Evolutionary conservation across 2,329 filamentous ascomycete genomes (phyloP), one percentile per base, ranked within the genome.

Genomic region (Aspergillus calidoustus): DNA sequence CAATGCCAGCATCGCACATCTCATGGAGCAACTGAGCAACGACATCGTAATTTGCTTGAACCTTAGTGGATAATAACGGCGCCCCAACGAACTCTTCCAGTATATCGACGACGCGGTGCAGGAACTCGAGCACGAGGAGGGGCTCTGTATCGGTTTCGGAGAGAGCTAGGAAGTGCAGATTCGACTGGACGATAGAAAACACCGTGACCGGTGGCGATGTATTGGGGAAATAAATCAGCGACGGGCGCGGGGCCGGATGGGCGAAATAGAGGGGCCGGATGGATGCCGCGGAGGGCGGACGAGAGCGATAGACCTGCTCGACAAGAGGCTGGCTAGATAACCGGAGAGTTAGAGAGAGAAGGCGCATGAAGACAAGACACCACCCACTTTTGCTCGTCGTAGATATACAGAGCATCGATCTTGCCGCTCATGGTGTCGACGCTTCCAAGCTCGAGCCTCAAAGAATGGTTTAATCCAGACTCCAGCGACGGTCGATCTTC

Each of bases 351-450:
- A 61, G n/a, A 23, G 17, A 7, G 61, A 8, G 13, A 41, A 52
- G 25, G 28, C 13, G 31, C 6, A 47, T 17, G 13, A 23, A 15
- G 22, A 43, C 5, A 31, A 23, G 44, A 9, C 44, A 62, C 31
- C 68, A 57, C 85, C 73, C 82, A 96, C 93, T 93, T 92, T 80
- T 93, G 88, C 83, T 97, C 93, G 86, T 98, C 93, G 79, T 91
- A 97, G 76, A 99, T 93, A 83, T 98, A 94, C 73, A 99, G 84
- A 76, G 94, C 95, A 83, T 98, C 94, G 74, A 99, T 91, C 75
- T 91, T 88, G 81, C 92, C 88, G 81, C 86, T 91, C 91, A 93
- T 94, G 76, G 79, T 88, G 74, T 57, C 68, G 69, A 71, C 46
- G 54, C 51, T 70, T 64, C 66, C 63, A 67, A 61, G 61, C 61